Conservation (phyloP, 2,329 filamentous ascomycete genomes). For the Colletotrichum sojae region DNA sequence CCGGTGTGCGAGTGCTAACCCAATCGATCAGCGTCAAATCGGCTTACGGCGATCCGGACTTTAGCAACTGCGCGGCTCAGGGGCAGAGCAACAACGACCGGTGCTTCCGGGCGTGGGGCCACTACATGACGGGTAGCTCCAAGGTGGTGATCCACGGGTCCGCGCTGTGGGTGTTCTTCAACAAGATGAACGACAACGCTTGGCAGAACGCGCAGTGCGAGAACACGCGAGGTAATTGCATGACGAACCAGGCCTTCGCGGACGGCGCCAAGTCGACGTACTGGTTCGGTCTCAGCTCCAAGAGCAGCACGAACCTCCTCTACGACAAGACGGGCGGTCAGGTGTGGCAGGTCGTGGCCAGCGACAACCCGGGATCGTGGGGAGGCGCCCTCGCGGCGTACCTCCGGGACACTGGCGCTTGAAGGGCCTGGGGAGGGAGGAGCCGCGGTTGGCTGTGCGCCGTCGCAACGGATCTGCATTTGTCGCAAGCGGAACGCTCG, state of each 20-base stretch:
- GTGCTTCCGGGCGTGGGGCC: conserved; percentile 47
- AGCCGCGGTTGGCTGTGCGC: conserved; percentile 15
- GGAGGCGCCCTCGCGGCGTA: conserved; percentile 50
- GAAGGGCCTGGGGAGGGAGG: not conserved
- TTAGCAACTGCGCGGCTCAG: conserved; percentile 42
- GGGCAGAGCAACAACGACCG: conserved; percentile 43
- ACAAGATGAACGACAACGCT: conserved; percentile 47
- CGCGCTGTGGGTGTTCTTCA: conserved; percentile 54
- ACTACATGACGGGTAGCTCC: conserved; percentile 43
- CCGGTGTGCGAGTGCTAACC: conserved; percentile 42
- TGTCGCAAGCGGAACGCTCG: conserved; percentile 6
- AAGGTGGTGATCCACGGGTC: conserved; percentile 51
- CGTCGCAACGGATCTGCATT: conserved; percentile 9
- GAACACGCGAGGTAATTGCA: conserved; percentile 45
- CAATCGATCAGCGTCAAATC: conserved; percentile 37
- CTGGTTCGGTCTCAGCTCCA: conserved; percentile 49
- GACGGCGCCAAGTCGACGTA: conserved; percentile 44
- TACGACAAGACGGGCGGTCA: conserved; percentile 45
- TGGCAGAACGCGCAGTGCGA: conserved; percentile 44
- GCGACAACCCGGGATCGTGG: conserved; percentile 47
- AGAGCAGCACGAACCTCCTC: conserved; percentile 48
- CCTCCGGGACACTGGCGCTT: conserved; percentile 42
- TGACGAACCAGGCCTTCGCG: conserved; percentile 44
- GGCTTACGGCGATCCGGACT: conserved; percentile 43
- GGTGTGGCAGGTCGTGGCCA: conserved; percentile 39